These are phyloP conservation scores for Diplocarpon mali DNA, from an alignment of 2,329 filamentous ascomycete species.

Conservation along the genomic window DNA sequence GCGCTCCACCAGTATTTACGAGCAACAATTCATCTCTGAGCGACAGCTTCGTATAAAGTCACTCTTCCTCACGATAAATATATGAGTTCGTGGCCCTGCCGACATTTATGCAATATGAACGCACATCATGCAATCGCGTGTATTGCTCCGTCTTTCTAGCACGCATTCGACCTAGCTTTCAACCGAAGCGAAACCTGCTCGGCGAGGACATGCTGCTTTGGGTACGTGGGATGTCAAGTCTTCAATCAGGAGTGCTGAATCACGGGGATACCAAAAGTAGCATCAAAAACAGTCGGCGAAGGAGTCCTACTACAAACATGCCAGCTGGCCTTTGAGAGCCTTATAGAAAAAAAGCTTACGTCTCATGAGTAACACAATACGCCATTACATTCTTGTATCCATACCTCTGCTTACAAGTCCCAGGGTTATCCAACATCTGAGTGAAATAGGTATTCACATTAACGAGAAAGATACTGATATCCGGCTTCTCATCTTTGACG, in stretches of 20 bases:
- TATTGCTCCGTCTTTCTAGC: constrained; percentile 16
- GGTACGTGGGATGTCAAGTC: constrained; percentile 50
- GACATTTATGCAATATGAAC: too few relatives aligned
- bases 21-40: too few relatives aligned
- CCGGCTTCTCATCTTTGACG: constrained; percentile 27
- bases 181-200: constrained; percentile 34
- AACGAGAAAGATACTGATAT: constrained; percentile 40
- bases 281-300: constrained; percentile 30
- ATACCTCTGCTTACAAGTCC: constrained; percentile 37
- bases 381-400: constrained; percentile 42
- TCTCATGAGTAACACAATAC: constrained; percentile 43
- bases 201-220: constrained; percentile 49
- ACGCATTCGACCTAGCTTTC: constrained; percentile 31
- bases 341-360: constrained; percentile 30
- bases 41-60: too few relatives aligned
- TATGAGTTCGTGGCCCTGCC: too few relatives aligned
- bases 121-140: neutral
- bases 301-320: constrained; percentile 31
- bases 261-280: constrained; percentile 41
- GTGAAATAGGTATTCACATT: constrained; percentile 42
- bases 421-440: constrained; percentile 40
- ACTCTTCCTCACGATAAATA: too few relatives aligned
- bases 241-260: constrained; percentile 58
- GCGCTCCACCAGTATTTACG: too few relatives aligned
- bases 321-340: neutral